Evolutionary conservation across 129 eudicot species (phyloP).

Genomic region (Scalesia atractyloides): DNA sequence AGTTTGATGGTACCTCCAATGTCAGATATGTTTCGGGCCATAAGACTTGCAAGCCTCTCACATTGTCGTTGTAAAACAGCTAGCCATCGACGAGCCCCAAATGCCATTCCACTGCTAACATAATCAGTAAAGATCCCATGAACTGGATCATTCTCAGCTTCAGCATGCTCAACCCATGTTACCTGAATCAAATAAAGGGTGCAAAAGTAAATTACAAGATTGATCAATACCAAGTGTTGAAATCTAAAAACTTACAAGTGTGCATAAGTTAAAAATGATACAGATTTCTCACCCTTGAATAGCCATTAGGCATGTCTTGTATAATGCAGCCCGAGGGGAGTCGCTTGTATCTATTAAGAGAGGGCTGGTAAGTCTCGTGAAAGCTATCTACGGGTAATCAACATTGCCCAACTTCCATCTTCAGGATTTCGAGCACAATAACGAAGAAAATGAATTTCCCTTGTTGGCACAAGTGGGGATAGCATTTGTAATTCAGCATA

Average conservation of each 20-base stretch:
- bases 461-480: conserved; percentile 90
- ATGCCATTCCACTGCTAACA: conserved; percentile 69
- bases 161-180: conserved; percentile 97
- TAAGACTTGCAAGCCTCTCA: conserved; percentile 94
- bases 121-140: conserved; percentile 58
- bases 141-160: conserved; percentile 68
- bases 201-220: conserved; percentile 6
- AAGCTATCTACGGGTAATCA: conserved; percentile 79
- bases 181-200: conserved; percentile 45
- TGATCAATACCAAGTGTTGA: not conserved
- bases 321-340: conserved; percentile 90
- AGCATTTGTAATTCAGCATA: conserved; percentile 87
- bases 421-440: conserved; percentile 81
- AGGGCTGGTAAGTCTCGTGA: conserved; percentile 48
- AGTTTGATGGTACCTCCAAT: conserved; percentile 66
- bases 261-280: not conserved
- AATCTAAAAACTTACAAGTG: not conserved
- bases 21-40: conserved; percentile 93
- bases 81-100: conserved; percentile 93
- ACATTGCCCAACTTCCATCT: conserved; percentile 91
- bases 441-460: conserved; percentile 88
- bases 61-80: conserved; percentile 86
- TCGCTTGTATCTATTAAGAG: conserved; percentile 62
- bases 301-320: conserved; percentile 99
- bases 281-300: conserved; percentile 69